Percentiles rank a stretch among this genome's conserved stretches.
Evolutionary conservation across 2,329 filamentous ascomycete genomes (phyloP).

Genomic region (Exserohilum turcica): DNA sequence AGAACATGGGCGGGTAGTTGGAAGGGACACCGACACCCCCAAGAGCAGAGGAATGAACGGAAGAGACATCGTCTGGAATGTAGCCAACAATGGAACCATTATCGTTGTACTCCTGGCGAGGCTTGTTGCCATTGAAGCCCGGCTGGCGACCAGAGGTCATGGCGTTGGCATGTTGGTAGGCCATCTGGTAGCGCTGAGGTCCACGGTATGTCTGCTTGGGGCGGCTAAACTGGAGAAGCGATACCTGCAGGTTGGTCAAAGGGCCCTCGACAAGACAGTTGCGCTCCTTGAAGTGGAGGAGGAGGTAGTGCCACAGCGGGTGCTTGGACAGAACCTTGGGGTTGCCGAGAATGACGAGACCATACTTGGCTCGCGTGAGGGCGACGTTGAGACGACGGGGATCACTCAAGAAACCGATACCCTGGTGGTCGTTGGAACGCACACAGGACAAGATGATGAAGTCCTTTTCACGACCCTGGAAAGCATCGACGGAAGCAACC

Average conservation of each 20-base stretch:
- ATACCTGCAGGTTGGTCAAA: conserved; percentile 92
- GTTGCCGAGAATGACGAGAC: conserved; percentile 94
- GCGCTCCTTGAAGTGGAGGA: conserved; percentile 95
- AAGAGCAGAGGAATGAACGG: conserved; percentile 88
- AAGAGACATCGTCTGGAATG: conserved; percentile 96
- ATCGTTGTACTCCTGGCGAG: conserved; percentile 66
- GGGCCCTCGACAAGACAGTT: conserved; percentile 96
- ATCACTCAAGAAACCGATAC: conserved; percentile 97
- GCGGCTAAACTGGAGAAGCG: conserved; percentile 89
- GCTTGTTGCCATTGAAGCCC: conserved; percentile 56
- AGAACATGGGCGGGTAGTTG: conserved; percentile 94
- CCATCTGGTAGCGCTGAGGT: conserved; percentile 84
- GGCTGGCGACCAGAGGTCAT: conserved; percentile 56
- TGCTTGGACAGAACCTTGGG: conserved; percentile 98
- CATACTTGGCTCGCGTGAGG: conserved; percentile 94
- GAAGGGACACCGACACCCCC: conserved; percentile 81
- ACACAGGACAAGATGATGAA: conserved; percentile 98
- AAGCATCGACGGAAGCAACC: conserved; percentile 96
- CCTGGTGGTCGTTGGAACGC: conserved; percentile 97
- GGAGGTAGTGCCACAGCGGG: conserved; percentile 93
- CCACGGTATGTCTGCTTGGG: conserved; percentile 91
- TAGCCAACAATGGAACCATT: conserved; percentile 90
- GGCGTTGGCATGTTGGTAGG: conserved; percentile 70
- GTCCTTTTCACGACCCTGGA: conserved; percentile 98
- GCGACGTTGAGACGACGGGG: conserved; percentile 97